Base-by-base conservation (phyloP, 768 basidiomycete species). In the Macrolepiota dolichaula region DNA sequence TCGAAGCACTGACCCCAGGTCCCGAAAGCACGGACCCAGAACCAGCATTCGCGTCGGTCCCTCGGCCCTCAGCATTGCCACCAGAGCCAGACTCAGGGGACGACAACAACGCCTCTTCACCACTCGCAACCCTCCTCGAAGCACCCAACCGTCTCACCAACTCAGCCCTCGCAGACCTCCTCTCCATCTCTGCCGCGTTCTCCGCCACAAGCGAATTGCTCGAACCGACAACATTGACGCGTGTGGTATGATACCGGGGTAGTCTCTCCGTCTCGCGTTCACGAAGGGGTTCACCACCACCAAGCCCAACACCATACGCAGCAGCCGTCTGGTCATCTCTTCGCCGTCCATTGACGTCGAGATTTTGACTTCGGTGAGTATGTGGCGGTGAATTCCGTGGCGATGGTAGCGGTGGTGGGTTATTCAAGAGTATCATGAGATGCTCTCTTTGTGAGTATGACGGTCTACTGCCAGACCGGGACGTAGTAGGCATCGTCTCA, bases 201-300 rank as follows among this genome's bases (percentile, higher is more conserved):
- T 61, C 59, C 13, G 52, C 44, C 44, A 61, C 53, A 5, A 61
- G 50, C 36, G 59, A 61, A 55, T 54, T 61, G 25, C 51, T 51
- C 12, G 59, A 61, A 13, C 59, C 59, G 6, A 57, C 42, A 9
- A 44, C 42, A 6, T 32, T 27, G 32, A 59, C 32, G 46, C 58
- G 58, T 17, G 58, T 59, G 29, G 38, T 37, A 32, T 32, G 29
- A 32, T 32, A 32, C 29, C 29, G 3, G 7, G 29, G 29, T 7
- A 2, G 35, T 42, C 27, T 17, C 55, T 44, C n/a, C 46, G 46
- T 32, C 50, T 51, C 7, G 24, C 13, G 3, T 32, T 32, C 29
- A 7, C 29, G 29, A 32, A 3, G 3, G 7, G 3, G 29, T 32
- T 32, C 29, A 32, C 29, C 29, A 32, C 7, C 29, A 32, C 29